phyloP scores from a whole-genome alignment of 2,329 filamentous ascomycete genomes.

The Stagonosporopsis tanaceti region DNA sequence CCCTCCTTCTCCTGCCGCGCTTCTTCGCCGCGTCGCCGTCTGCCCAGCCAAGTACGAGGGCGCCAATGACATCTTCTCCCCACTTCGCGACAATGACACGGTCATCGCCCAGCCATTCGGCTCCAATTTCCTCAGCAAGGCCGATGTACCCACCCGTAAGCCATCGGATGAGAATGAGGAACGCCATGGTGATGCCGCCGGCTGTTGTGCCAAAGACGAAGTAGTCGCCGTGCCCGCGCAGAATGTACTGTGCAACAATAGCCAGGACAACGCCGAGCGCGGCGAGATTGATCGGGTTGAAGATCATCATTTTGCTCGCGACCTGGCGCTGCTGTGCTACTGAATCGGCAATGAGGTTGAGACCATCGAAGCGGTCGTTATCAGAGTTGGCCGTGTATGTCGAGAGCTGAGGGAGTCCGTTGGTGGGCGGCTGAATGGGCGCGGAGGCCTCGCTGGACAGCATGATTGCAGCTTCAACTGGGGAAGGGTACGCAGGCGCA shows the following conservation, averaged over 20 bases:
- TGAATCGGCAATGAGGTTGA: conserved; percentile 80
- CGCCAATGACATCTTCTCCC: conserved; percentile 74
- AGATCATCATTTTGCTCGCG: conserved; percentile 65
- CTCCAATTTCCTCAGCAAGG: conserved; percentile 67
- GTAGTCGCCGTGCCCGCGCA: conserved; percentile 57
- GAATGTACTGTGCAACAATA: conserved; percentile 51
- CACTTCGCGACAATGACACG: conserved; percentile 69
- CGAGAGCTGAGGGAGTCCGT: conserved; percentile 64
- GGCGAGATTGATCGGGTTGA: conserved; percentile 49
- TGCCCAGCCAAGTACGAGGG: conserved; percentile 73
- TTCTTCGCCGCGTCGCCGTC: conserved; percentile 55
- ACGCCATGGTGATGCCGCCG: conserved; percentile 69
- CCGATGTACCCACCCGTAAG: conserved; percentile 68
- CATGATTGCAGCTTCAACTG: conserved; percentile 48
- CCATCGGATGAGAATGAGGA: conserved; percentile 68
- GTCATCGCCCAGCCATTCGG: conserved; percentile 67
- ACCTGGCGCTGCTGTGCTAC: conserved; percentile 81
- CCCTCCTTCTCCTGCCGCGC: conserved; percentile 61
- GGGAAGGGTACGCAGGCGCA: conserved; percentile 47
- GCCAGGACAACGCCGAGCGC: conserved; percentile 50
- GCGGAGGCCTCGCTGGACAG: conserved; percentile 43
- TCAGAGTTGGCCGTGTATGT: conserved; percentile 62
- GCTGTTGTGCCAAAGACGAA: conserved; percentile 65
- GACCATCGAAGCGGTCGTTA: conserved; percentile 70
- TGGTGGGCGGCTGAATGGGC: conserved; percentile 27